Conservation (phyloP, 2,329 filamentous ascomycete genomes). For the Xylaria sp. region DNA sequence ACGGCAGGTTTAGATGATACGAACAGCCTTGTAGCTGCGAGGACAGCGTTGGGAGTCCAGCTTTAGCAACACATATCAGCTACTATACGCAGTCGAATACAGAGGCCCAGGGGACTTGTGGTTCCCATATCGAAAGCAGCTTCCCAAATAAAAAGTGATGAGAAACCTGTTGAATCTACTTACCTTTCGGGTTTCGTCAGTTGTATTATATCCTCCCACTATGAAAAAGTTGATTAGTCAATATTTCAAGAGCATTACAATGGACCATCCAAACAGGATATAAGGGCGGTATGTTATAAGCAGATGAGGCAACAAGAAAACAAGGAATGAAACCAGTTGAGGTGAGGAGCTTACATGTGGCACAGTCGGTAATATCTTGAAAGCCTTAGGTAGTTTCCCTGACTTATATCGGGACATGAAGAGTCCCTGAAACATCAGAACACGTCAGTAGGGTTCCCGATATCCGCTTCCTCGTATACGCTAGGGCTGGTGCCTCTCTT, state of each 20-base stretch:
- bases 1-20: slow-evolving; percentile 83
- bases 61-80: slow-evolving; percentile 34
- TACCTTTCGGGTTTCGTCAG: slow-evolving; percentile 78
- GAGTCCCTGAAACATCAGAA: slow-evolving; percentile 50
- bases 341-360: slow-evolving; percentile 63
- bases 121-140: not conserved
- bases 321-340: not conserved
- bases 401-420: slow-evolving; percentile 94
- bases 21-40: slow-evolving; percentile 92
- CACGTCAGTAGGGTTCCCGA: slow-evolving; percentile 20
- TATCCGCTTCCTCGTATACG: slow-evolving; percentile 13
- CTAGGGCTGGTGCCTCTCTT: not conserved
- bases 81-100: not conserved
- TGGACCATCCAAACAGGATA: not conserved
- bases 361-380: slow-evolving; percentile 94
- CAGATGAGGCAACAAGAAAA: not conserved
- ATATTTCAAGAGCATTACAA: not conserved
- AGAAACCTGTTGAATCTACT: not conserved
- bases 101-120: not conserved
- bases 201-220: slow-evolving; percentile 85
- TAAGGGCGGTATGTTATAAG: not conserved
- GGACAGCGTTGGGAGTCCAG: slow-evolving; percentile 80
- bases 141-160: not conserved
- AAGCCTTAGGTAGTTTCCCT: slow-evolving; percentile 95
- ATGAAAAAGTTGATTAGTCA: not conserved